Evolutionary conservation across 495 filamentous ascomycete species (phyloP), one percentile per base, ranked within the genome.

Genomic region (Entonaema liquescens): DNA sequence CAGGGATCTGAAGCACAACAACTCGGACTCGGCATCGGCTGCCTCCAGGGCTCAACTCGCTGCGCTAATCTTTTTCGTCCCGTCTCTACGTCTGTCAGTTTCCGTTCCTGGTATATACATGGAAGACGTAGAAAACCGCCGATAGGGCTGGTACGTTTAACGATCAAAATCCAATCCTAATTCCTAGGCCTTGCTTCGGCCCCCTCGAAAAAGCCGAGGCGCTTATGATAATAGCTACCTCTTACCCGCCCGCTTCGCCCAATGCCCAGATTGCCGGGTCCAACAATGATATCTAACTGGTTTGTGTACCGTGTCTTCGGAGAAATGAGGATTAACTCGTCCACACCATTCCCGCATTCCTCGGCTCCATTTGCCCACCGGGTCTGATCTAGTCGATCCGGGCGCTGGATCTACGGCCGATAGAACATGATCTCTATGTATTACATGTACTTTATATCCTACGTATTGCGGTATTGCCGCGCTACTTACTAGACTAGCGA

Each of bases 241-340:
- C 21, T 15, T 36, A 60, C 56, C 64, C 40, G 57, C 47, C 47
- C 55, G 36, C 56, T 19, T 19, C 50, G 60, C 61, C 70, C 70
- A 72, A 65, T 72, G 28, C 47, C 70, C 70, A 64, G 59, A 61
- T 50, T 58, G 26, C 56, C 61, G 70, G 70, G 56, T 64, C 59
- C 28, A 28, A 8, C 25, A 12, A 19, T 11, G 49, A 53, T n/a
- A 25, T 25, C 4, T 25, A 9, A 50, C 44, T 50, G 44, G 49
- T 28, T 28, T 28, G 49, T 28, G 49, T 28, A 28, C 23, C 49
- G 44, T 49, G 23, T 21, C 11, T 50, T 53, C 49, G 49, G 49
- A 53, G 49, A 53, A 29, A 53, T 25, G 19, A 50, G 23, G 44
- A 17, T n/a, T 29, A 25, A 29, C 23, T 53, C 25, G 26, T 29